Base-by-base conservation (phyloP, 345 rosid species). In the Pseudoturritis turrita region DNA sequence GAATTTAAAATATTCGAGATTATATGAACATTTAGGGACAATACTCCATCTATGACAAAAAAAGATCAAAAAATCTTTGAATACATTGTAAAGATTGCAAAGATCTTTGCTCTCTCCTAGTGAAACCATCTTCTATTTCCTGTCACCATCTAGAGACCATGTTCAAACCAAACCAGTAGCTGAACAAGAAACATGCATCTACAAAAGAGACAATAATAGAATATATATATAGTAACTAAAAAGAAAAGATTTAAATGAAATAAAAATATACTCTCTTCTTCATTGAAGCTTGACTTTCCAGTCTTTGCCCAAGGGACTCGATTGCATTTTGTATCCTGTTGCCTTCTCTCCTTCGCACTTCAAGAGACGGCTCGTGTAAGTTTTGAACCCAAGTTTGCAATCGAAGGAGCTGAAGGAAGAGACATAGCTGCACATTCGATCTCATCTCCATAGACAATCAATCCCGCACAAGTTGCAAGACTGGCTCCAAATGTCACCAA, bases 401-500 rank as follows among this genome's bases (percentile, higher is more conserved):
- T 91, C 21, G 89, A 89, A 58, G 92, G 89, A 57, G 98, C 99
- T 9, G 89, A 83, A 19, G 98, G 98, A 78, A 89, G 72, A 39
- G 94, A 91, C 75, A 89, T 86, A 10, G 83, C 96, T 50, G 82
- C 99, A 70, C 92, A 89, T 80, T 95, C 99, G 6, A 95, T 95
- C 62, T 97, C 98, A 78, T 87, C 98, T 64, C 92, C 90, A 70
- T 78, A 88, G 22, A 80, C 45, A 54, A 91, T 83, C 84, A 95
- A 83, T 28, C 89, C 84, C 0, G 85, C 57, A 74, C 97, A 91
- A 25, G 96, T 89, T 18, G 86, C 83, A 50, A 95, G 68, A 66
- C 99, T 91, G 52, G 83, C 82, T 40, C 99, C 96, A 71, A 91
- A 89, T 55, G 99, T 84, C n/a, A 89, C 89, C 85, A 90, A 85